Base-by-base conservation (phyloP, 2,329 filamentous ascomycete genomes). In the Colletotrichum sp. region DNA sequence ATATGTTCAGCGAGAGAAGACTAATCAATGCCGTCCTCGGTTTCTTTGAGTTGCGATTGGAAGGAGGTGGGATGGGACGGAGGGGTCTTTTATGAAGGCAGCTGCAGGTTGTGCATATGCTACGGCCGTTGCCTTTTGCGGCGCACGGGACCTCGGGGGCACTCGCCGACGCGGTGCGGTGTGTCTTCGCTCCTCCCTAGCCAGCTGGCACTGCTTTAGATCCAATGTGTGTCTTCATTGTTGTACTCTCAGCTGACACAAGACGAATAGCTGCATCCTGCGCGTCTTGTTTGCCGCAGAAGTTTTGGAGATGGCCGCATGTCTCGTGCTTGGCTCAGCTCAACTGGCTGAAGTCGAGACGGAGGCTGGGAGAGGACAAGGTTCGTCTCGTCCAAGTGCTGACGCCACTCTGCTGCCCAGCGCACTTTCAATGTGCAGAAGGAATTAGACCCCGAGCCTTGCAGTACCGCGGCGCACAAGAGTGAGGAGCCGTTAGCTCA, bases 101-200 rank as follows among this genome's bases (percentile, higher is more conserved):
- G 36, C 43, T 24, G 32, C 32, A 52, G 43, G 43, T 52, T 52
- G 43, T 52, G 43, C 43, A 52, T 52, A 52, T 21, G 43, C 65
- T 58, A 71, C 58, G 58, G 67, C 43, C 58, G 71, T 48, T 71
- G 71, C n/a, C 66, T 55, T 70, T 63, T 8, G 28, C 57, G 71
- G 71, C 66, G 71, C 71, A 73, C 71, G 58, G 71, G 43, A 34
- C 13, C 71, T 71, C 43, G 7, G 57, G 71, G 55, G 28, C 32
- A n/a, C n/a, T 71, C 58, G 16, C 58, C 58, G 43, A 65, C n/a
- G 57, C 43, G 43, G n/a, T 52, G 43, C 43, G 43, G 43, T 52
- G 43, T 8, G 10, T 15, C 15, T 34, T n/a, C n/a, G 28, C 13
- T 21, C 30, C 28, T 21, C 48, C 34, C 55, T 67, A 72, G 72